Evolutionary conservation across 352 stramenopile genomes (phyloP), one percentile per base, ranked within the genome.

Genomic region (Globisporangium paroecandrum): DNA sequence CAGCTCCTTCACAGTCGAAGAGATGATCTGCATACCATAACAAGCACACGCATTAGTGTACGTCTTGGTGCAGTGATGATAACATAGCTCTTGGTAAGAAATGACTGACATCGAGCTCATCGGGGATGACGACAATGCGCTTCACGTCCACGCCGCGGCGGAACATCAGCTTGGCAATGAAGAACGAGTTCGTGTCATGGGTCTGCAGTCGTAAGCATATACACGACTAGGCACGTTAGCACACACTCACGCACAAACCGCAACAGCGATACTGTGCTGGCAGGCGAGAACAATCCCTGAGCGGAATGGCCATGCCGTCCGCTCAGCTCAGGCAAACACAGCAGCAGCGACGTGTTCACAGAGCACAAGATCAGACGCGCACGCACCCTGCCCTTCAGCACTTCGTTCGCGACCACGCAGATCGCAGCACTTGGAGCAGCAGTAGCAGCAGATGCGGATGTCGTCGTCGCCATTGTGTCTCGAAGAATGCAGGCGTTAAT

Each of bases 131-230:
- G n/a, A 85, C 78, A 20, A 94, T 70, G 49, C 85, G 88, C 46
- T 89, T 78, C 25, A 96, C 75, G 69, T 96, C 86, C 36, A 96
- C 76, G 15, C 86, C 88, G 24, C 83, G 80, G 47, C 79, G 75
- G 68, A 94, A 94, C 78, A 95, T 86, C 64, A 95, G 75, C 70
- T 93, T 86, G 34, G 83, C 76, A 36, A 95, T 78, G 72, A 88
- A 94, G 71, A 93, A 76, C 61, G 86, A 92, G 72, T 94, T 96
- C 46, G 87, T 93, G 69, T 96, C 88, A 60, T 94, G 77, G 4
- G 84, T 94, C 88, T 96, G 32, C 18, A 47, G n/a, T 15, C 32
- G 20, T 32, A 4, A 32, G 27, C 22, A 20, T 32, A 62, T 13
- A 66, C 34, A 6, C 9, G 32, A 12, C 18, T 5, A 8, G 55